Evolutionary conservation across 148 eudicot species (phyloP).

Genomic region (Cornus kousa): DNA sequence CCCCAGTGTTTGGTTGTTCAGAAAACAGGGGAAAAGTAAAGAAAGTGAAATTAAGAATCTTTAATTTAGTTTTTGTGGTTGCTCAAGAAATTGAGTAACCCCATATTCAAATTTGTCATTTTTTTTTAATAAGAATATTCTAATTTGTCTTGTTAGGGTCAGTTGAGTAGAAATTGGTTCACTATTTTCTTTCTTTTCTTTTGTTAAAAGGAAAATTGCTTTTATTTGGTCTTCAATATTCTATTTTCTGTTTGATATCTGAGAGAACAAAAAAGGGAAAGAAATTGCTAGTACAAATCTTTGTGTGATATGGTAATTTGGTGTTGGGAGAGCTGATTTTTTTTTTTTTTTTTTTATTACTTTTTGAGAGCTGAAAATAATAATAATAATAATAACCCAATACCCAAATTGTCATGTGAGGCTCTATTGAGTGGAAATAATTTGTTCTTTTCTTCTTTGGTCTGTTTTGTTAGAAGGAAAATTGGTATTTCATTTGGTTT

Average conservation of each 20-base stretch:
- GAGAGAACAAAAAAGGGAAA: too few species aligned
- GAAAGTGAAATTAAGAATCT: neutral
- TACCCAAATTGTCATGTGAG: neutral
- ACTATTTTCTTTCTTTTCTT: too few species aligned
- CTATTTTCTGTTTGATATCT: too few species aligned
- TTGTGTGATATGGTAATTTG: too few species aligned
- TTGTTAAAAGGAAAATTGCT: too few species aligned
- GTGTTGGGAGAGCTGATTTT: too few species aligned
- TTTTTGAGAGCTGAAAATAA: neutral
- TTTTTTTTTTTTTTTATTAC: too few species aligned
- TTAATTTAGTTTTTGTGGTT: neutral
- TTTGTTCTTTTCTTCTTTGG: neutral
- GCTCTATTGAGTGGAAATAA: neutral
- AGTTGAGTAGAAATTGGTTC: too few species aligned
- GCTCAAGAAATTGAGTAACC: neutral
- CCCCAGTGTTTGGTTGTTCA: neutral
- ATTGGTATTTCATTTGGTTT: neutral
- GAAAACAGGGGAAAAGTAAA: neutral
- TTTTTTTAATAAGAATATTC: too few species aligned
- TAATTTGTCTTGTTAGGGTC: too few species aligned
- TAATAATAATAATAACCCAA: neutral
- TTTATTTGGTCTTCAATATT: too few species aligned
- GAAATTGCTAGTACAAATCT: too few species aligned
- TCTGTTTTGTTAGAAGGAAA: neutral
- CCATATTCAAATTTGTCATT: neutral